These are phyloP conservation scores for Rhodotorula diobovata DNA, from an alignment of 768 basidiomycete genomes.

Conservation along the genomic window DNA sequence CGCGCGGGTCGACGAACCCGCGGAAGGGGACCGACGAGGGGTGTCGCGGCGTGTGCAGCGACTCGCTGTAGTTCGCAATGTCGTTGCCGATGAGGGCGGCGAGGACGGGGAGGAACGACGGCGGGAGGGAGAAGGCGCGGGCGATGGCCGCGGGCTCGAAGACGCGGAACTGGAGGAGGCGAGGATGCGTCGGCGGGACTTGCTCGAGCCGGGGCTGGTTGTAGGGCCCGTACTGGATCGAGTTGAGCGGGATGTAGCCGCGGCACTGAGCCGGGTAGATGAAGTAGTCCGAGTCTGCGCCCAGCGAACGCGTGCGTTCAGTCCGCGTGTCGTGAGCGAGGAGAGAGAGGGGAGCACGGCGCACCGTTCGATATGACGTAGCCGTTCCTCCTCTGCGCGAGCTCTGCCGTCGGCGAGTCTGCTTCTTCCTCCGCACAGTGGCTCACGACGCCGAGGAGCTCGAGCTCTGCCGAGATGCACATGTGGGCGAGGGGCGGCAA, in stretches of 20 bases:
- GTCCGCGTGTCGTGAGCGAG: neutral
- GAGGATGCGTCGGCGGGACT: neutral
- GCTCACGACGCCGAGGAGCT: slow-evolving; percentile 3
- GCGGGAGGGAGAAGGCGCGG: slow-evolving; percentile 11
- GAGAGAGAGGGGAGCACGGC: neutral
- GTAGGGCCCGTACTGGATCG: slow-evolving; percentile 19
- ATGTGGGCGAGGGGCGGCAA: slow-evolving; percentile 25
- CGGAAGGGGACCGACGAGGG: neutral
- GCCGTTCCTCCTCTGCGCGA: slow-evolving; percentile 26
- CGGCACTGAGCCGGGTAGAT: slow-evolving; percentile 24
- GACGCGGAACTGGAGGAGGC: slow-evolving; percentile 10
- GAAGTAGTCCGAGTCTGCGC: slow-evolving; percentile 33
- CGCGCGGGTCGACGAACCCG: slow-evolving; percentile 16
- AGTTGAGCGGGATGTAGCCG: slow-evolving; percentile 30
- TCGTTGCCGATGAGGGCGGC: slow-evolving; percentile 38
- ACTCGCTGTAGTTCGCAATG: slow-evolving; percentile 12
- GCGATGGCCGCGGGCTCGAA: slow-evolving; percentile 10
- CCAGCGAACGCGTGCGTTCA: neutral
- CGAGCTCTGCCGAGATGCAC: slow-evolving; percentile 21
- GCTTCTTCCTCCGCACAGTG: slow-evolving; percentile 29
- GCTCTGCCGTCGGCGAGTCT: slow-evolving; percentile 34
- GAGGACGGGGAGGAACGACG: slow-evolving; percentile 18
- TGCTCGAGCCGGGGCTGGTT: slow-evolving; percentile 9
- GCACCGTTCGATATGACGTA: slow-evolving; percentile 31
- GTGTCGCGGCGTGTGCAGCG: neutral